phyloP scores from a whole-genome alignment of 352 stramenopile species.

The Lagenidium giganteum region DNA sequence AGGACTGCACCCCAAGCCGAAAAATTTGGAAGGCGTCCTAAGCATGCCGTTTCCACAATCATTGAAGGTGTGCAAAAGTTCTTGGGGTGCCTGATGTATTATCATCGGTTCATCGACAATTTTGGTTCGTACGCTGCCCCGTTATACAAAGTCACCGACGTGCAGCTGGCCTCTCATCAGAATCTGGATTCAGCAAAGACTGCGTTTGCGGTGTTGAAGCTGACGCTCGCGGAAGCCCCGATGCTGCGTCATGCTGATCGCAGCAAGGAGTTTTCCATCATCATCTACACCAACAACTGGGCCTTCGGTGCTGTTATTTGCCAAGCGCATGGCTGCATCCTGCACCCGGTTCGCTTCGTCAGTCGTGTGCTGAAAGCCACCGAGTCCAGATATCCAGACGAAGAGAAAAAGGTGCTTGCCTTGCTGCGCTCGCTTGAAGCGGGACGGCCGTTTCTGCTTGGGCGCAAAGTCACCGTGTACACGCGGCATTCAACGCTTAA shows the following conservation, averaged over 20 bases:
- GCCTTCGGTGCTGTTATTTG: background rate
- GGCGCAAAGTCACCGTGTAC: too few species aligned
- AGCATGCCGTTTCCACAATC: conserved; percentile 1
- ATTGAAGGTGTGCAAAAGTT: conserved; percentile 8
- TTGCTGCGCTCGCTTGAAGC: too few species aligned
- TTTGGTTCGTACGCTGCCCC: conserved; percentile 12
- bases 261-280: background rate
- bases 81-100: conserved; percentile 17
- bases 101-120: conserved; percentile 11
- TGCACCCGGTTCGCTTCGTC: background rate
- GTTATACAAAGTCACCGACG: conserved; percentile 5
- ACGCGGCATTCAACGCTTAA: too few species aligned
- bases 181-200: conserved; percentile 1
- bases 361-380: background rate
- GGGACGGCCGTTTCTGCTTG: too few species aligned
- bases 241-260: conserved; percentile 12
- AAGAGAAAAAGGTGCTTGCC: conserved; percentile 5
- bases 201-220: conserved; percentile 5
- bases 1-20: background rate
- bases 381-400: background rate
- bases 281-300: conserved; percentile 16
- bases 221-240: conserved; percentile 1
- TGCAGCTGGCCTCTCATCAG: background rate
- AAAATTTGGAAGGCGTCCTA: background rate
- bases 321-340: conserved; percentile 6